Percentiles rank a stretch among this genome's conserved stretches.
Evolutionary conservation across 2,329 filamentous ascomycete species (phyloP).

Genomic region (Pseudopyrenochaeta lycopersici): DNA sequence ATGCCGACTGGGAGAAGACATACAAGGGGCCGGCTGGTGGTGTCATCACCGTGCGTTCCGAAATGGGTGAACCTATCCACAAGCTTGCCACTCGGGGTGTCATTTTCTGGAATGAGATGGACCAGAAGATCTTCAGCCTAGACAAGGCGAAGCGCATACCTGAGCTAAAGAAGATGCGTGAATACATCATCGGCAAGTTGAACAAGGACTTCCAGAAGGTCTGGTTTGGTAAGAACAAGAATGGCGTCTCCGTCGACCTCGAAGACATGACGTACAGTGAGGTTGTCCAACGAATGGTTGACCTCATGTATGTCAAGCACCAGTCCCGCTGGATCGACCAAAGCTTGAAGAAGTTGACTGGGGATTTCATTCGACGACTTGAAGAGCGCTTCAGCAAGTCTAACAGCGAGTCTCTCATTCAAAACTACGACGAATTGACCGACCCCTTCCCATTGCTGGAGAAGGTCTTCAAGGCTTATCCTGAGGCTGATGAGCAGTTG

Average conservation of each 20-base stretch:
- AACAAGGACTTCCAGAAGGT: slow-evolving; percentile 61
- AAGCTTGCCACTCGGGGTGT: slow-evolving; percentile 98
- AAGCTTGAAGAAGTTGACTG: slow-evolving; percentile 82
- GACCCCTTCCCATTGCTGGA: slow-evolving; percentile 82
- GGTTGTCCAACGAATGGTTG: slow-evolving; percentile 56
- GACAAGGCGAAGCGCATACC: slow-evolving; percentile 75
- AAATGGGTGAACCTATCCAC: slow-evolving; percentile 99
- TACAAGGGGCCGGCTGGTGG: slow-evolving; percentile 81
- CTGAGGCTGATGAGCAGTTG: slow-evolving; percentile 86
- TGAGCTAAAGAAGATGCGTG: slow-evolving; percentile 54
- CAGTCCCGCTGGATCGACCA: slow-evolving; percentile 60
- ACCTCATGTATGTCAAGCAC: slow-evolving; percentile 58
- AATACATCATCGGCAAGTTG: slow-evolving; percentile 57
- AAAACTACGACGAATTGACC: slow-evolving; percentile 88
- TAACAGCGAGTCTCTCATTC: slow-evolving; percentile 81
- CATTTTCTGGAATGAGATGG: slow-evolving; percentile 98
- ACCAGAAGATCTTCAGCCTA: slow-evolving; percentile 95
- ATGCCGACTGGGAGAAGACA: slow-evolving; percentile 57
- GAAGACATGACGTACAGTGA: slow-evolving; percentile 60
- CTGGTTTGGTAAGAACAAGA: slow-evolving; percentile 58
- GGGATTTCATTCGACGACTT: slow-evolving; percentile 94
- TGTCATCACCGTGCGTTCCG: slow-evolving; percentile 94
- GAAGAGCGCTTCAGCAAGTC: slow-evolving; percentile 93
- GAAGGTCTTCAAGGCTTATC: slow-evolving; percentile 81
- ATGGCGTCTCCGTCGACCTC: slow-evolving; percentile 55